Conservation (phyloP, 2,329 filamentous ascomycete species). For the Xylariales sp. region DNA sequence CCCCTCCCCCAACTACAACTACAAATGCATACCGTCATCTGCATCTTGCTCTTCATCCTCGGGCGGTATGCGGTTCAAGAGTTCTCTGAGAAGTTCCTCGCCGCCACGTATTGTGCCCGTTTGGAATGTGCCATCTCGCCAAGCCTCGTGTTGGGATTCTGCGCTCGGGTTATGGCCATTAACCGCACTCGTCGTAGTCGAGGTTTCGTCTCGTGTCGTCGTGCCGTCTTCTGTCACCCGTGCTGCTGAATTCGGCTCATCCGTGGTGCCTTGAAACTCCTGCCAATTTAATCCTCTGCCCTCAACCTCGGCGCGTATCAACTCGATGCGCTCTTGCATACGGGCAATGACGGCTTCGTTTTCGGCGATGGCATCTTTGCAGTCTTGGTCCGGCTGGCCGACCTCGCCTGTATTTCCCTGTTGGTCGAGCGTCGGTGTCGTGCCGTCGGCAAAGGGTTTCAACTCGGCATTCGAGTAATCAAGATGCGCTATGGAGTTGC, state of each 20-base stretch:
- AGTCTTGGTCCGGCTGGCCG: conserved; percentile 71
- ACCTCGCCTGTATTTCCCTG: conserved; percentile 35
- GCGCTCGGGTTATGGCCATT: conserved; percentile 41
- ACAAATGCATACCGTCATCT: conserved; percentile 73
- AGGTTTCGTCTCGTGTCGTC: conserved; percentile 11
- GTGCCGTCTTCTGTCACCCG: conserved; percentile 7
- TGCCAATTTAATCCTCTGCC: conserved; percentile 66
- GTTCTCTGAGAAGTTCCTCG: conserved; percentile 66
- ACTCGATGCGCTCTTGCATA: conserved; percentile 72
- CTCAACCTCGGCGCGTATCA: conserved; percentile 75
- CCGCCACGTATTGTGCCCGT: conserved; percentile 68
- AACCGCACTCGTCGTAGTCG: conserved; percentile 41
- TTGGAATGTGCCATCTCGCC: conserved; percentile 73
- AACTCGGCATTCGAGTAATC: conserved; percentile 80
- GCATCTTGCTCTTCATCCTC: conserved; percentile 57
- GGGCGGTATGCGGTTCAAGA: conserved; percentile 66
- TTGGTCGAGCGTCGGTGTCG: conserved; percentile 50
- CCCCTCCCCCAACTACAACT: conserved; percentile 6
- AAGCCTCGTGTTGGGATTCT: conserved; percentile 56
- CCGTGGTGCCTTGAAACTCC: conserved; percentile 64
- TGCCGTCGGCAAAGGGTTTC: conserved; percentile 71
- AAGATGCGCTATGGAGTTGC: conserved; percentile 79
- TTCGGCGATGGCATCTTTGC: conserved; percentile 78
- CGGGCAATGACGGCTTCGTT: conserved; percentile 76
- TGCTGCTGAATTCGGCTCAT: conserved; percentile 44